phyloP scores from a whole-genome alignment of 1,284 basidiomycete genomes.

The Cystobasidium slooffiae region DNA sequence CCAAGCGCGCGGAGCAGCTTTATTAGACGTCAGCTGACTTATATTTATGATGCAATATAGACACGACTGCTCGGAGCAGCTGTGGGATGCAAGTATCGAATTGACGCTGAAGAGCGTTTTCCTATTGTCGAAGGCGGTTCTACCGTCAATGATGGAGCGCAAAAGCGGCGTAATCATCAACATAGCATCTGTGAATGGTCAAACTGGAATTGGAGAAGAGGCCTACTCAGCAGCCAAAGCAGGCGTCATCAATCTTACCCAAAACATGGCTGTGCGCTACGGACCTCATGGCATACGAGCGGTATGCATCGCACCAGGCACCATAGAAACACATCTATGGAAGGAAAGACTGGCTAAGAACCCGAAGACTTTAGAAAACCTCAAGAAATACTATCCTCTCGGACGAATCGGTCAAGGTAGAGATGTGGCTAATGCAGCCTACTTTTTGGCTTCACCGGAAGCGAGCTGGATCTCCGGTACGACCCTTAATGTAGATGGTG shows the following conservation, averaged over 20 bases:
- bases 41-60: neutral
- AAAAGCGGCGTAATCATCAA: conserved; percentile 27
- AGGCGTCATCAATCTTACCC: conserved; percentile 42
- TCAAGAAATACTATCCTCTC: conserved; percentile 43
- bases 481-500: conserved; percentile 37
- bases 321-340: conserved; percentile 40
- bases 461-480: conserved; percentile 40
- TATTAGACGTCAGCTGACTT: neutral
- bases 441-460: conserved; percentile 33
- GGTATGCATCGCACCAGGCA: conserved; percentile 39
- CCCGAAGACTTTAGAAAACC: conserved; percentile 30
- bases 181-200: conserved; percentile 38
- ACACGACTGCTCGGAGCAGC: conserved; percentile 15
- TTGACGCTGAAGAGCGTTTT: conserved; percentile 39
- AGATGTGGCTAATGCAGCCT: conserved; percentile 41
- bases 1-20: neutral
- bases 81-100: conserved; percentile 36
- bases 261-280: conserved; percentile 39
- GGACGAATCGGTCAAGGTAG: conserved; percentile 34
- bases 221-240: conserved; percentile 43
- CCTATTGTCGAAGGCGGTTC: conserved; percentile 30
- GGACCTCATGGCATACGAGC: conserved; percentile 43
- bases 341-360: conserved; percentile 35
- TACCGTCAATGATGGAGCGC: conserved; percentile 26
- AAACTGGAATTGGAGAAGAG: conserved; percentile 41